Percentiles rank a stretch among this genome's conserved stretches.
Evolutionary conservation across 2,329 filamentous ascomycete species (phyloP).

Genomic region (Fusarium praegraminearum): DNA sequence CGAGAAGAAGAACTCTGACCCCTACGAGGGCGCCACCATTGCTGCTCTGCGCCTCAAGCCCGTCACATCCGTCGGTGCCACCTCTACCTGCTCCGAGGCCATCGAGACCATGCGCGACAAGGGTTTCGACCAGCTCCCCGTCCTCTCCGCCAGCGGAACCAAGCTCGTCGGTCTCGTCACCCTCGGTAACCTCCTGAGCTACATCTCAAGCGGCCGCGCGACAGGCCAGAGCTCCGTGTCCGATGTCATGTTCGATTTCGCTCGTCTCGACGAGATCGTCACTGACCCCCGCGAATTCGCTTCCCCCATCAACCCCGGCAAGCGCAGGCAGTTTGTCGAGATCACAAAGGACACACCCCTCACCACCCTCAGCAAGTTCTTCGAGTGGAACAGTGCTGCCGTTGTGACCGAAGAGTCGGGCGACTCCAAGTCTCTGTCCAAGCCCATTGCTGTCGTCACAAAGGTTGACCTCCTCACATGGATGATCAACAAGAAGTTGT

Average conservation of each 20-base stretch:
- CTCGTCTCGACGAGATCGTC: slow-evolving; percentile 85
- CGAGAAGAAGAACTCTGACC: slow-evolving; percentile 65
- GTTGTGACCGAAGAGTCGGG: slow-evolving; percentile 84
- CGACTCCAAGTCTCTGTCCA: slow-evolving; percentile 69
- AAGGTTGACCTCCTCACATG: slow-evolving; percentile 96
- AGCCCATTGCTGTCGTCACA: slow-evolving; percentile 90
- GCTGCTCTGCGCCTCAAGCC: slow-evolving; percentile 89
- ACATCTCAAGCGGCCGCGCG: slow-evolving; percentile 86
- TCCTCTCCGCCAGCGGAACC: slow-evolving; percentile 75
- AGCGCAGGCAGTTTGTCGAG: slow-evolving; percentile 84
- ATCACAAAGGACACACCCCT: slow-evolving; percentile 93
- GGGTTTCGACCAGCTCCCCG: slow-evolving; percentile 96
- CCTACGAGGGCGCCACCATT: slow-evolving; percentile 83
- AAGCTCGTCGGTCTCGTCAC: slow-evolving; percentile 93
- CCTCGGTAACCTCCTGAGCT: slow-evolving; percentile 91
- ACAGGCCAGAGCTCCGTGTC: slow-evolving; percentile 78
- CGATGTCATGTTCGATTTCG: slow-evolving; percentile 97
- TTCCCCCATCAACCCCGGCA: slow-evolving; percentile 52
- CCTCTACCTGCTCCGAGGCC: slow-evolving; percentile 82
- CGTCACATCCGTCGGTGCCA: slow-evolving; percentile 83
- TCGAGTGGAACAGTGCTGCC: slow-evolving; percentile 97
- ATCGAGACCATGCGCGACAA: slow-evolving; percentile 99
- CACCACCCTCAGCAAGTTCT: slow-evolving; percentile 86
- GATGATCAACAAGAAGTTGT: slow-evolving; percentile 77
- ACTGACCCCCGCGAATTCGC: slow-evolving; percentile 82